Evolutionary conservation across 1,284 basidiomycete genomes (phyloP), one percentile per base, ranked within the genome.

Genomic region (Trametes sp.): DNA sequence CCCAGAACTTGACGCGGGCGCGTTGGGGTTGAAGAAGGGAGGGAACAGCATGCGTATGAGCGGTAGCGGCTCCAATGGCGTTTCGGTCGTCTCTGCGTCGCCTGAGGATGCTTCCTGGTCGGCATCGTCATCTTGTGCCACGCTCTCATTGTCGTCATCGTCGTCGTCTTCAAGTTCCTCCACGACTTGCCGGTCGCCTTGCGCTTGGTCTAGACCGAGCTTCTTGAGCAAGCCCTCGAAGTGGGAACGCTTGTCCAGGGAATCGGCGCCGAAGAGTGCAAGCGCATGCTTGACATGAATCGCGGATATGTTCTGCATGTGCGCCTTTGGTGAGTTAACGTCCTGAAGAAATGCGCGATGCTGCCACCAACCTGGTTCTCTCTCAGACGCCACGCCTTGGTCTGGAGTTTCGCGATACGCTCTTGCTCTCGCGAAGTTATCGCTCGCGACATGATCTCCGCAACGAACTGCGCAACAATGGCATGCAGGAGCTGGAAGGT

Each of bases 381-480:
- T 2, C 62, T 67, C 21, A 81, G 69, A 35, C 80, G 77, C 87
- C 88, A 92, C 4, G 80, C 85, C 68, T 84, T 88, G 42, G 82
- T 83, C 33, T 81, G 81, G 41, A 77, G 75, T 73, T 89, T 90
- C 66, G 86, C 70, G 31, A 75, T 73, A 53, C 77, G 73, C 64
- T 88, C 88, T 63, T 86, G 82, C 67, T 89, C 87, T 49, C 82
- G 81, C 38, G 81, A 76, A 8, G 82, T 76, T 48, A 90, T 80
- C 14, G 82, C 76, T 21, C 79, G 79, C 56, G 83, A 81, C 10
- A 87, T 74, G 0, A 85, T 61, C 49, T 84, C 79, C 9, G 81
- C 80, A 14, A 82, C 76, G 67, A 89, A 90, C 49, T 80, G 77
- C 7, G 80, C 76, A 21, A 85, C 69, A 42, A 84, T 80, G 3